These are phyloP conservation scores for Nasturtium officinale DNA, from an alignment of 345 rosid genomes.

Conservation along the genomic window DNA sequence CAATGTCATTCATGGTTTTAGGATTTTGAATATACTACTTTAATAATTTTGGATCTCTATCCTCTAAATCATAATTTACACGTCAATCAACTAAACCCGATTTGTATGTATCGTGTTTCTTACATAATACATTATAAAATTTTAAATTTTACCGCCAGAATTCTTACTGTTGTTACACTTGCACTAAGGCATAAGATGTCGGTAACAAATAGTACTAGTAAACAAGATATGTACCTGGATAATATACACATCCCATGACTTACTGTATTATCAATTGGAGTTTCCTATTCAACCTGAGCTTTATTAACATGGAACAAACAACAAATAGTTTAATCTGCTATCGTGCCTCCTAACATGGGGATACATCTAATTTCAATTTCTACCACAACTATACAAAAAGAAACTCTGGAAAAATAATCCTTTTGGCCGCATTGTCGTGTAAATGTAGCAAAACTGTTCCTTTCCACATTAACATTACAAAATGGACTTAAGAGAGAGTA, in stretches of 20 bases:
- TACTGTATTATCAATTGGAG: constrained; percentile 15
- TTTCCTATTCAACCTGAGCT: constrained; percentile 30
- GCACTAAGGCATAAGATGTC: not conserved
- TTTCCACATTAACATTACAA: constrained; percentile 34
- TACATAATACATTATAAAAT: no score
- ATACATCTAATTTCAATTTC: constrained; percentile 22
- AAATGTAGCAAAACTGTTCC: constrained; percentile 19
- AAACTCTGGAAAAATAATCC: constrained; percentile 37
- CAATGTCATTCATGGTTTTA: not conserved
- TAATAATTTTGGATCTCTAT: no score
- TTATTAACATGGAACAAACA: constrained; percentile 36
- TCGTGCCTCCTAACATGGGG: constrained; percentile 24
- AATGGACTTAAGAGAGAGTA: constrained; percentile 47
- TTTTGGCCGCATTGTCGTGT: constrained; percentile 28
- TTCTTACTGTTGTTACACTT: no score
- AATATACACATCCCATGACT: constrained; percentile 13
- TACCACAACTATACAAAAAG: constrained; percentile 37
- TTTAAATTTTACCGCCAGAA: no score
- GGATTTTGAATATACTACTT: not conserved
- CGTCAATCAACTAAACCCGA: no score
- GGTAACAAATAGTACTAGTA: not conserved
- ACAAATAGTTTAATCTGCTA: constrained; percentile 33
- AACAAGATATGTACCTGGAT: not conserved
- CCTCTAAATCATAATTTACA: no score
- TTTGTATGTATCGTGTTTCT: no score